Evolutionary conservation across 208 protist genomes (phyloP).

Genomic region (Wallacemonas rigidus): DNA sequence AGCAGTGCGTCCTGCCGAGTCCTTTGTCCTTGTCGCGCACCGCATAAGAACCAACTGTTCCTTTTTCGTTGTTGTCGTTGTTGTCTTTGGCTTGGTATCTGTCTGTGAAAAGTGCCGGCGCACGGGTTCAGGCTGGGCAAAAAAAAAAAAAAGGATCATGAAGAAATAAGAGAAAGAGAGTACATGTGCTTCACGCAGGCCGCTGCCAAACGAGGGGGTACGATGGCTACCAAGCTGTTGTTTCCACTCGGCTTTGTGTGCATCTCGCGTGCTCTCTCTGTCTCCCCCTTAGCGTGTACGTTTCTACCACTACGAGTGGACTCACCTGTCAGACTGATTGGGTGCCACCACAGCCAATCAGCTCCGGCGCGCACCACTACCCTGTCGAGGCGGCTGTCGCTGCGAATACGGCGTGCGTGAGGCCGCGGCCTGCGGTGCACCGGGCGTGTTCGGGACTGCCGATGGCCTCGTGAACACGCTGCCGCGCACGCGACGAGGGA

Average conservation of each 20-base stretch:
- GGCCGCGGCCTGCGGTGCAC: neutral
- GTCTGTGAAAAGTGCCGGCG: slow-evolving; percentile 8
- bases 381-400: neutral
- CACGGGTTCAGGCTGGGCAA: neutral
- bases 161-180: neutral
- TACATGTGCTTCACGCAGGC: neutral
- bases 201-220: neutral
- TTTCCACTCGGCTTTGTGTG: too few species aligned
- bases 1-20: too few species aligned
- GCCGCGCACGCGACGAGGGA: slow-evolving; percentile 67
- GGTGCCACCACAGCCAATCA: too few species aligned
- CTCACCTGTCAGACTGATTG: neutral
- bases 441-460: neutral
- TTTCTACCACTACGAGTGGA: neutral
- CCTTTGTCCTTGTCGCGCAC: too few species aligned
- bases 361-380: too few species aligned
- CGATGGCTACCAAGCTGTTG: neutral
- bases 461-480: neutral
- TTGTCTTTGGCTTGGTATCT: neutral
- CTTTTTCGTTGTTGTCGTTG: neutral
- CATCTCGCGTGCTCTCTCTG: neutral
- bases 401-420: neutral
- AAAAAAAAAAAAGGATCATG: neutral
- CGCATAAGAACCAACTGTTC: neutral
- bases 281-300: neutral